phyloP scores from a whole-genome alignment of 257 asterid species.

The Primulina tabacum region DNA sequence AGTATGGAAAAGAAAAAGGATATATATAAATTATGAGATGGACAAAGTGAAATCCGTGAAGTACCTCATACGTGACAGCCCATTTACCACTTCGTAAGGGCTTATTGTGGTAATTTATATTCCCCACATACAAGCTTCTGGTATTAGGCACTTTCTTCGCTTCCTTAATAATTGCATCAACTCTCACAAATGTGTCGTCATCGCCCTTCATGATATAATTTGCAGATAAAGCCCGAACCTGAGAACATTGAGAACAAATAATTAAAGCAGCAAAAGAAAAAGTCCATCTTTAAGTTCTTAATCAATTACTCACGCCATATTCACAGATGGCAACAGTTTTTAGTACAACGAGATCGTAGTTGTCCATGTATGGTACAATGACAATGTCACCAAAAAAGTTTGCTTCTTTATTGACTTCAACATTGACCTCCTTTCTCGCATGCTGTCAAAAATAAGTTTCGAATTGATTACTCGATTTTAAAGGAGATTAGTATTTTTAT shows the following conservation, averaged over 20 bases:
- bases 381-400: conserved; percentile 91
- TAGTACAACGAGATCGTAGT: conserved; percentile 88
- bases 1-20: background rate
- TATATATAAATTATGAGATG: conserved; percentile 7
- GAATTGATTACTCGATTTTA: conserved; percentile 22
- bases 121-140: conserved; percentile 75
- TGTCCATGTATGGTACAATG: conserved; percentile 88
- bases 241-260: conserved; percentile 21
- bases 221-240: conserved; percentile 66
- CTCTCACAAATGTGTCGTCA: conserved; percentile 88
- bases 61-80: conserved; percentile 89
- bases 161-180: conserved; percentile 68
- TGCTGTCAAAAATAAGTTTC: conserved; percentile 43
- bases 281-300: conserved; percentile 13
- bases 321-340: conserved; percentile 94
- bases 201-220: conserved; percentile 88
- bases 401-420: conserved; percentile 82
- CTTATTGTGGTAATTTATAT: conserved; percentile 78
- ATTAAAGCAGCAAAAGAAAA: conserved; percentile 6
- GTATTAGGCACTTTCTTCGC: conserved; percentile 51
- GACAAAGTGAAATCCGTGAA: background rate
- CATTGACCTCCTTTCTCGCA: conserved; percentile 70
- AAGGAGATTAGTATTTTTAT: background rate
- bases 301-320: conserved; percentile 65
- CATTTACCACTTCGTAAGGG: conserved; percentile 93